Evolutionary conservation across 73 alveolate genomes (phyloP).

Genomic region (Effrenium voratum): DNA sequence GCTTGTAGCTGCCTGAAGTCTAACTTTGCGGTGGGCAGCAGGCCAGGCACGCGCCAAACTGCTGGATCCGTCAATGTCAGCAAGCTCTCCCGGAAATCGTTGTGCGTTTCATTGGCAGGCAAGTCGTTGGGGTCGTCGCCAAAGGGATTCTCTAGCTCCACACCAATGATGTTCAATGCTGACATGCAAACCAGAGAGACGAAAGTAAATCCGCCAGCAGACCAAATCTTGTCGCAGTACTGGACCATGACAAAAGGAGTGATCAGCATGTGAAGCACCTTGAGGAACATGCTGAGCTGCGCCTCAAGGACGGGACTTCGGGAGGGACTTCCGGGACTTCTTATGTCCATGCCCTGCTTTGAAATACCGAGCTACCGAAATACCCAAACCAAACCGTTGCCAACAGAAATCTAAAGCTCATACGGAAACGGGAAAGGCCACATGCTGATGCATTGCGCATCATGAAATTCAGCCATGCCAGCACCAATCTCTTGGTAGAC

Average conservation of each 20-base stretch:
- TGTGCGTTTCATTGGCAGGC: slow-evolving; percentile 46
- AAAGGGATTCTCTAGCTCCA: slow-evolving; percentile 84
- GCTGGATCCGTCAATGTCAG: slow-evolving; percentile 29
- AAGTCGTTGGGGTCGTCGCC: slow-evolving; percentile 72
- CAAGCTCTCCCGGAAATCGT: slow-evolving; percentile 34
- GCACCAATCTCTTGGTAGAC: slow-evolving; percentile 80
- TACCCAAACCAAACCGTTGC: no score
- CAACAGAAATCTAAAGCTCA: no score
- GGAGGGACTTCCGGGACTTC: no score
- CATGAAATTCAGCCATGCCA: slow-evolving; percentile 69
- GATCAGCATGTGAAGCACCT: slow-evolving; percentile 40
- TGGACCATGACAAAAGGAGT: slow-evolving; percentile 59
- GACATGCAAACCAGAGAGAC: slow-evolving; percentile 58
- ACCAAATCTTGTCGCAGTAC: not conserved
- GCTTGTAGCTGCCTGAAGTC: not conserved
- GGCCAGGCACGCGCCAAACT: slow-evolving; percentile 43
- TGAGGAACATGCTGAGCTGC: slow-evolving; percentile 50
- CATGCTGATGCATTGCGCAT: slow-evolving; percentile 56
- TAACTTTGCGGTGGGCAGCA: not conserved
- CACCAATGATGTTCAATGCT: slow-evolving; percentile 58
- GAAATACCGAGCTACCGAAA: no score
- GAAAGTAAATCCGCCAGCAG: slow-evolving; percentile 46
- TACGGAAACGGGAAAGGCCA: slow-evolving; percentile 90
- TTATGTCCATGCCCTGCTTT: no score
- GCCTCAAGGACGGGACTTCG: no score